Evolutionary conservation across 1,284 basidiomycete species (phyloP).

Genomic region (Mrakiaceae sp.): DNA sequence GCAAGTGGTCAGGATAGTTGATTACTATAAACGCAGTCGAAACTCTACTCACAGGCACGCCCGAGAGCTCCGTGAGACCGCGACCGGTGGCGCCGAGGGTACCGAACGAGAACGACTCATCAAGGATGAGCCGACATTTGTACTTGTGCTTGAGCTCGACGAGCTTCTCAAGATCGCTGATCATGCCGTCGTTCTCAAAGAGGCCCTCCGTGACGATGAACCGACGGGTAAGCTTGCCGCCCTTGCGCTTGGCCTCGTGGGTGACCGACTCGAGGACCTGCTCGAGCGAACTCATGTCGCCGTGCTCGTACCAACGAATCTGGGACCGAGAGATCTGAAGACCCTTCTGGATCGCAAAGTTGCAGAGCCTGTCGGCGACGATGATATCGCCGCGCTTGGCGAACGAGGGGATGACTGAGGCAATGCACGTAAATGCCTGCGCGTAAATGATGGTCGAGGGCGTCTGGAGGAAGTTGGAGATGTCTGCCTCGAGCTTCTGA

Average conservation of each 20-base stretch:
- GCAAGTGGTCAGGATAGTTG: no score
- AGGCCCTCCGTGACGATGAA: conserved; percentile 98
- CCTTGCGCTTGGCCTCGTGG: conserved; percentile 76
- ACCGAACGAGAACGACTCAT: conserved; percentile 90
- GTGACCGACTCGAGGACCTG: conserved; percentile 71
- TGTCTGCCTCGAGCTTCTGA: conserved; percentile 72
- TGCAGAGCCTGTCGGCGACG: conserved; percentile 89
- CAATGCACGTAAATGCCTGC: conserved; percentile 83
- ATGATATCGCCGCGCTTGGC: conserved; percentile 97
- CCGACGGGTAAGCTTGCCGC: conserved; percentile 67
- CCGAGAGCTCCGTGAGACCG: conserved; percentile 86
- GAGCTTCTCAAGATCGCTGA: conserved; percentile 80
- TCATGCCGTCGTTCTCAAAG: conserved; percentile 87
- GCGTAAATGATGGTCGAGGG: conserved; percentile 88
- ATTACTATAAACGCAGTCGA: no score
- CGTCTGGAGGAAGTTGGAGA: conserved; percentile 81
- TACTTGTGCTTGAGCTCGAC: conserved; percentile 90
- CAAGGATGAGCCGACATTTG: conserved; percentile 90
- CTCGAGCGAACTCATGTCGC: conserved; percentile 82
- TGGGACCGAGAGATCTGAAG: conserved; percentile 89
- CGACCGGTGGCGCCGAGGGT: conserved; percentile 85
- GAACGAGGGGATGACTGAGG: conserved; percentile 93
- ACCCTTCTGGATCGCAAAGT: conserved; percentile 95
- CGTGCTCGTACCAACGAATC: conserved; percentile 92
- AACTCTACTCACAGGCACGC: conserved; percentile 57